Percentiles rank a stretch among this genome's conserved stretches.
Conservation (phyloP, 495 filamentous ascomycete species). For the Talaromyces proteolyticus region DNA sequence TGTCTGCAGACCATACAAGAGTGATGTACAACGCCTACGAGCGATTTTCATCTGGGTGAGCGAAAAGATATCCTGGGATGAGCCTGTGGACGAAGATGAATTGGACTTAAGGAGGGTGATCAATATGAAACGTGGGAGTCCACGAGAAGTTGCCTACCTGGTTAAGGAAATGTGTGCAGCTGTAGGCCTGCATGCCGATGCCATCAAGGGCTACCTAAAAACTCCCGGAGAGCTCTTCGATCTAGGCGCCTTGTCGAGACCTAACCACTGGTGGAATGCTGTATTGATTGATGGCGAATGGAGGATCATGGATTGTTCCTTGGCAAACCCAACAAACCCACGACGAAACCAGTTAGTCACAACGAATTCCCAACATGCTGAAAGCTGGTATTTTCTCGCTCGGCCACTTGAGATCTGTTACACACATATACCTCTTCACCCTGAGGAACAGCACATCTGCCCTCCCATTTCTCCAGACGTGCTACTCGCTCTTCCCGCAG, state of each 20-base stretch:
- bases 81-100: conserved; percentile 70
- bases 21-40: conserved; percentile 85
- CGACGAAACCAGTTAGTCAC: conserved; percentile 69
- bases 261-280: conserved; percentile 99
- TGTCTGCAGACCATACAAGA: conserved; percentile 90
- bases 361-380: conserved; percentile 59
- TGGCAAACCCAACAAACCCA: conserved; percentile 88
- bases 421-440: conserved; percentile 84
- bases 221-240: conserved; percentile 79
- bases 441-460: conserved; percentile 86
- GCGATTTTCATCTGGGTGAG: conserved; percentile 97
- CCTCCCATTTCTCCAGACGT: conserved; percentile 80
- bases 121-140: conserved; percentile 74
- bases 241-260: conserved; percentile 58
- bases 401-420: conserved; percentile 86
- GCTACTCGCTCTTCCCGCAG: conserved; percentile 75
- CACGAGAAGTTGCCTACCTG: conserved; percentile 85
- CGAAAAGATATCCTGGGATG: conserved; percentile 95
- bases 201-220: conserved; percentile 85
- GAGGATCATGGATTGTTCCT: conserved; percentile 92
- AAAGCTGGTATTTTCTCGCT: conserved; percentile 86
- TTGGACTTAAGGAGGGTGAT: conserved; percentile 79
- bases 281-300: conserved; percentile 92
- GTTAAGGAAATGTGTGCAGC: conserved; percentile 92
- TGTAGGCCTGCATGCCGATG: conserved; percentile 79